Base-by-base conservation (phyloP, 805 yeast genomes). In the Maudiozyma saulgeensis region DNA sequence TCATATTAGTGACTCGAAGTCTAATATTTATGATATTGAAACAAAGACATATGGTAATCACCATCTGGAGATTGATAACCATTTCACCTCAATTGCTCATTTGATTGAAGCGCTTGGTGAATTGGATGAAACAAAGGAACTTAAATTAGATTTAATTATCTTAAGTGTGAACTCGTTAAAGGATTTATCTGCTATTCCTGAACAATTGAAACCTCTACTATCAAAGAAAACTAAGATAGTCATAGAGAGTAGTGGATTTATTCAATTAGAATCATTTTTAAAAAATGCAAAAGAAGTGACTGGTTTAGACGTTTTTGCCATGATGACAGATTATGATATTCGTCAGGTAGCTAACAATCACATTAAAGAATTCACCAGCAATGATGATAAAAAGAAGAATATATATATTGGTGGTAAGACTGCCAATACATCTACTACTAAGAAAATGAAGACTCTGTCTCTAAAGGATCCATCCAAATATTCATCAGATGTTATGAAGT, bases 251-350 rank as follows among this genome's bases (percentile, higher is more conserved):
- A 76, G 87, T 0, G 84, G 87, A 3, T 82, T 76, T 59, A 77
- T 84, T 48, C 80, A 81, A 59, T 61, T 84, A 46, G 90, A 84
- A 60, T 80, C 84, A 4, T 82, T 82, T 57, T 72, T 82, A 38
- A 69, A 67, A 52, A 43, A 39, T 23, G n/a, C 35, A 66, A 76
- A 54, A 63, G 59, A 62, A 66, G 25, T 56, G 59, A 44, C 68
- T 58, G 51, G 58, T 32, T 37, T 63, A 49, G 70, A 69, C 4
- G 68, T 79, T 9, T 67, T 77, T 46, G 75, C 82, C 37, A 74
- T 80, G 41, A 77, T 81, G 81, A 73, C 77, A 45, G 84, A 80
- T 62, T 71, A 73, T 47, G 86, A 81, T 57, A 65, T 80, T 40
- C 68, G 79, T 45, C 56, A 57, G 52, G 57, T 59, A 45, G 54